Evolutionary conservation across 2,329 filamentous ascomycete species (phyloP).

Genomic region (Colletotrichum eleusines): DNA sequence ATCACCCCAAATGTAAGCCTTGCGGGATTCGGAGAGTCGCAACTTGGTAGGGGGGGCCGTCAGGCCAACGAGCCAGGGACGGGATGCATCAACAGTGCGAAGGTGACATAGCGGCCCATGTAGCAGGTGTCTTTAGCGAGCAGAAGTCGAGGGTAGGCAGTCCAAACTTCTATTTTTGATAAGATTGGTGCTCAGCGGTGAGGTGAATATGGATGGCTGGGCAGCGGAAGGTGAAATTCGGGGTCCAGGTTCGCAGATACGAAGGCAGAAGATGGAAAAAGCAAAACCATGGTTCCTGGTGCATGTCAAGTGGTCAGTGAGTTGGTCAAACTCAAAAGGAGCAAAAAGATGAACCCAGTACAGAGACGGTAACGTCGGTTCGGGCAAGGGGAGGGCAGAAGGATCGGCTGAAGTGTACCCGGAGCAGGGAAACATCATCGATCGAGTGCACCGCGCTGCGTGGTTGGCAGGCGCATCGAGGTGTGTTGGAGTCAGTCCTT

Average conservation of each 20-base stretch:
- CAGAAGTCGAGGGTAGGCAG: background rate
- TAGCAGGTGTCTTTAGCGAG: background rate
- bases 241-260: constrained; percentile 18
- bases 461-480: constrained; percentile 22
- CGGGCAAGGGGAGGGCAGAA: background rate
- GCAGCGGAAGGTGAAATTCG: constrained; percentile 1
- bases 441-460: constrained; percentile 2
- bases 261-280: constrained; percentile 8
- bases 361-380: constrained; percentile 1
- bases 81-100: background rate
- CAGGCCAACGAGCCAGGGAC: background rate
- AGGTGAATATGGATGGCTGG: constrained; percentile 13
- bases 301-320: constrained; percentile 4
- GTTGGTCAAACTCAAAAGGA: background rate
- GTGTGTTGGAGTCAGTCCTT: constrained; percentile 2
- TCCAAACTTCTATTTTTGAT: constrained; percentile 2
- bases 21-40: background rate
- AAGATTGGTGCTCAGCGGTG: constrained; percentile 23
- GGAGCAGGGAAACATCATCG: background rate
- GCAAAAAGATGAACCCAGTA: background rate
- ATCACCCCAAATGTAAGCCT: constrained; percentile 5
- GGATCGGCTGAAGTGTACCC: background rate
- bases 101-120: background rate
- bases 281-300: constrained; percentile 11
- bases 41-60: constrained; percentile 6